Base-by-base conservation (phyloP, 169 alveolate species). In the Plasmodium sp. region DNA sequence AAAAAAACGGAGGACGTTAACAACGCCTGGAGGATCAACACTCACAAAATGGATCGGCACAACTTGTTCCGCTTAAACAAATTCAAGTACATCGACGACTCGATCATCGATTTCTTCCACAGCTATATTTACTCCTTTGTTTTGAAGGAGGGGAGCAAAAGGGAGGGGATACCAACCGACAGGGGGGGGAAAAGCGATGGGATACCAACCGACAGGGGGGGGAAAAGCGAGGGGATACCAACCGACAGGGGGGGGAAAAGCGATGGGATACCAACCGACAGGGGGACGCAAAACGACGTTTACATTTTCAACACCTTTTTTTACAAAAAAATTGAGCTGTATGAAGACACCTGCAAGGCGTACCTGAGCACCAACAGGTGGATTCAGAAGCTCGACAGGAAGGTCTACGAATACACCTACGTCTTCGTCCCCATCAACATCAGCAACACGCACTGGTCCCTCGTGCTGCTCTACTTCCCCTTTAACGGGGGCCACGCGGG, bases 401-500 rank as follows among this genome's bases (percentile, higher is more conserved):
- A 95, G 48, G 51, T 95, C 18, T 92, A 95, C 41, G 88, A 90
- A 33, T 83, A 95, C 10, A 84, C 81, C 56, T 93, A 90, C 43
- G 95, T 95, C 2, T 95, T 95, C 56, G 73, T 95, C 58, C 97
- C 97, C 27, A 88, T 95, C 34, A 95, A 95, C 45, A 84, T 93
- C 14, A 62, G 72, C 14, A 93, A 88, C 14, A 93, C 93, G 4
- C 97, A 95, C 84, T 95, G 97, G 97, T 95, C 97, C 6, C 81
- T 95, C 54, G 95, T 93, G 14, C 58, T 95, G 10, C 58, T 95
- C 18, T 93, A 93, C 41, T 93, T 93, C 58, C 97, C 97, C 39
- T 83, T 88, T 43, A 90, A 84, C 36, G 62, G 7, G 4, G 27
- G 9, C 9, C 77, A 18, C 5, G 77, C 6, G n/a, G 77, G 41